Conservation (phyloP, 768 basidiomycete species). For the Scleroderma citrinum region DNA sequence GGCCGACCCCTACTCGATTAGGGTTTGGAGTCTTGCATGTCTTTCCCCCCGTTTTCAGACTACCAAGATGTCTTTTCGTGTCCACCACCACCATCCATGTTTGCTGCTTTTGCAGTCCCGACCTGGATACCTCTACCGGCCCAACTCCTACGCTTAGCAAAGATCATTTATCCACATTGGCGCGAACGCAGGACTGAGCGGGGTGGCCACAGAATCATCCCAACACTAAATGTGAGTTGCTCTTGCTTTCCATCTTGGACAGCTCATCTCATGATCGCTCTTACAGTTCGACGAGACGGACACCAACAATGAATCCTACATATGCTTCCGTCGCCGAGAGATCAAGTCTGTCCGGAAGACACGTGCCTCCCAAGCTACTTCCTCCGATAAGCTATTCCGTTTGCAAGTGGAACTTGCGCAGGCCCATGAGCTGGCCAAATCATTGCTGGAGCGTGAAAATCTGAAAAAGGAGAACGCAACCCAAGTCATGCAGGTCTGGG, state of each 20-base stretch:
- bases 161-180: conserved; percentile 84
- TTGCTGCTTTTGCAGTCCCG: conserved; percentile 62
- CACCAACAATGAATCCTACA: conserved; percentile 85
- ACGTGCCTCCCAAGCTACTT: conserved; percentile 82
- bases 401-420: conserved; percentile 70
- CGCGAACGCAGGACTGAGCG: conserved; percentile 75
- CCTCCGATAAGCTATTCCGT: conserved; percentile 82
- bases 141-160: conserved; percentile 62
- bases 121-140: conserved; percentile 60
- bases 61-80: conserved; percentile 59
- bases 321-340: conserved; percentile 95
- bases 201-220: conserved; percentile 81
- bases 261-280: background rate
- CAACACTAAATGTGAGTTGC: conserved; percentile 71
- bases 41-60: conserved; percentile 67
- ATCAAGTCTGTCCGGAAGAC: conserved; percentile 94
- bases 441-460: conserved; percentile 65
- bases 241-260: background rate
- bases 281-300: conserved; percentile 82
- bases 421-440: conserved; percentile 66
- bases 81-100: conserved; percentile 50
- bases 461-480: conserved; percentile 63
- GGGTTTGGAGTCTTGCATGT: conserved; percentile 61
- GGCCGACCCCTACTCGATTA: conserved; percentile 18
- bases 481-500: conserved; percentile 66